Evolutionary conservation across 1,284 basidiomycete species (phyloP).

Genomic region (Calocybe gambosa): DNA sequence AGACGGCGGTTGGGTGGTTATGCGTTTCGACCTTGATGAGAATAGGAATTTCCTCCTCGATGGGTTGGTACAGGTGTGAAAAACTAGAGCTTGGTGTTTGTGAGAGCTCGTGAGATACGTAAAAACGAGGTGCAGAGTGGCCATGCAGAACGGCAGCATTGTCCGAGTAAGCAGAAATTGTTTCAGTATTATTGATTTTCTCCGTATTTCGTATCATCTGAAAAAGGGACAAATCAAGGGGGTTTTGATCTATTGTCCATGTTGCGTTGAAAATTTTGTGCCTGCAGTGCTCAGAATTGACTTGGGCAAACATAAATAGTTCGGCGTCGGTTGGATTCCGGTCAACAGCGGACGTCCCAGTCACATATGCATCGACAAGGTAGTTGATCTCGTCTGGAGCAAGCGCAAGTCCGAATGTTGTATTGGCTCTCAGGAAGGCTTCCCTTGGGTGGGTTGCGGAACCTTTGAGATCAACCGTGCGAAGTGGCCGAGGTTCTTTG

Average conservation of each 20-base stretch:
- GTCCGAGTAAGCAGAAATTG: constrained; percentile 96
- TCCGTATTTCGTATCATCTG: constrained; percentile 99
- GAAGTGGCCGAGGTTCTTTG: constrained; percentile 62
- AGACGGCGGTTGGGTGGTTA: constrained; percentile 98
- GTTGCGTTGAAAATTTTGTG: constrained; percentile 99
- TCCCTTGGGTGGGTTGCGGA: constrained; percentile 32
- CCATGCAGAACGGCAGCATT: constrained; percentile 96
- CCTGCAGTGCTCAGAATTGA: constrained; percentile 99
- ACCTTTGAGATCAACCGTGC: constrained; percentile 56
- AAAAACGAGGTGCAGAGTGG: constrained; percentile 74
- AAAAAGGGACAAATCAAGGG: constrained; percentile 81
- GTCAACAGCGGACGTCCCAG: constrained; percentile 54
- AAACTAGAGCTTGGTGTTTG: constrained; percentile 28
- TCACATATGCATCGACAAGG: constrained; percentile 84
- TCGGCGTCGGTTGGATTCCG: constrained; percentile 95
- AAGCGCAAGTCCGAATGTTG: constrained; percentile 84
- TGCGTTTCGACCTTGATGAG: constrained; percentile 99
- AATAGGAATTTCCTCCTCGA: constrained; percentile 78
- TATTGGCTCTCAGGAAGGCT: constrained; percentile 76
- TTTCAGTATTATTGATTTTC: constrained; percentile 66
- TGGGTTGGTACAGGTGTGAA: constrained; percentile 47
- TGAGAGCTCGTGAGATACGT: constrained; percentile 38
- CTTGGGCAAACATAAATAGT: constrained; percentile 99
- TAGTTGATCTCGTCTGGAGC: constrained; percentile 90
- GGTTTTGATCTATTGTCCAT: constrained; percentile 81